phyloP scores from a whole-genome alignment of 352 stramenopile species.

The Thalassiosira pacifica region DNA sequence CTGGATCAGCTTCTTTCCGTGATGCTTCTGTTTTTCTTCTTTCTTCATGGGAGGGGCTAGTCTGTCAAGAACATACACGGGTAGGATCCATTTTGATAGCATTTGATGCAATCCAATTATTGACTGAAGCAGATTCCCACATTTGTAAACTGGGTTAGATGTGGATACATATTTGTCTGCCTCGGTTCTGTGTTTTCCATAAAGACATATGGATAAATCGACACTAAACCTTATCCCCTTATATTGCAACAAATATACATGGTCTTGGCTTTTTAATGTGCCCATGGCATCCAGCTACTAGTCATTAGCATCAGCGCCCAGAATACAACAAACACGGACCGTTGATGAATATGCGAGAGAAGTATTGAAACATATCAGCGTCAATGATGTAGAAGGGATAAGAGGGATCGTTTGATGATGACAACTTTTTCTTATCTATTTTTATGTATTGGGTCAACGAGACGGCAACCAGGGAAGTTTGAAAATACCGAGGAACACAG shows the following conservation, averaged over 20 bases:
- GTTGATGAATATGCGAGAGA: not conserved
- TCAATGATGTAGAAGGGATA: not conserved
- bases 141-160: not conserved
- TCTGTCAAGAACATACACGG: not conserved
- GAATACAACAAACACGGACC: not conserved
- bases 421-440: no score
- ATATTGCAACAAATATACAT: not conserved
- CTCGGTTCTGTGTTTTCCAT: not conserved
- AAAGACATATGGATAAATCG: not conserved
- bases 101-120: not conserved
- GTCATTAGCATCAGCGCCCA: not conserved
- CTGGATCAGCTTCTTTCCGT: not conserved
- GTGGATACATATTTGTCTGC: not conserved
- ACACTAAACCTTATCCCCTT: not conserved
- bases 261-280: not conserved
- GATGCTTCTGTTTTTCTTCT: not conserved
- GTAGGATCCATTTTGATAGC: not conserved
- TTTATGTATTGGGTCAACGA: not conserved
- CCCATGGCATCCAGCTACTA: not conserved
- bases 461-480: not conserved
- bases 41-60: not conserved
- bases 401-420: not conserved
- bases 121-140: not conserved
- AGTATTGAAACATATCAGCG: not conserved
- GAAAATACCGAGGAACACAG: not conserved